phyloP scores from a whole-genome alignment of 2,329 filamentous ascomycete genomes.

The Septoria linicola region DNA sequence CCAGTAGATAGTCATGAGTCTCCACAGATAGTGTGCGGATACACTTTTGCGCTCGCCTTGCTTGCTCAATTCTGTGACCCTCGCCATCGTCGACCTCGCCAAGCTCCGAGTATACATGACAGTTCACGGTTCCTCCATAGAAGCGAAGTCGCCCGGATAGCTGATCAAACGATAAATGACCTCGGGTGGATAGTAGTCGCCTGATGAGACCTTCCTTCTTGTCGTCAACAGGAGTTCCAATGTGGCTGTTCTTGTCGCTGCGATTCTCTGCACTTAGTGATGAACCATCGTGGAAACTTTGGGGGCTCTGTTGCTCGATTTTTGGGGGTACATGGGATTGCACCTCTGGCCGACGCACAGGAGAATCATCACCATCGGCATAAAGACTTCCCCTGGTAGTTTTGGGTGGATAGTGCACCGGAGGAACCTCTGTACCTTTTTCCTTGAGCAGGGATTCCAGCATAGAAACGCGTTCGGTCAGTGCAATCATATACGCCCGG shows the following conservation, averaged over 20 bases:
- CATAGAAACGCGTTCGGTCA: constrained; percentile 29
- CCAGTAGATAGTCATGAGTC: constrained; percentile 32
- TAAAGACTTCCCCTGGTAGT: constrained; percentile 27
- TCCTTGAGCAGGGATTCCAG: constrained; percentile 30
- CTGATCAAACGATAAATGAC: constrained; percentile 32
- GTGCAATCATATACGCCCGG: constrained; percentile 29
- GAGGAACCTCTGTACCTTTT: constrained; percentile 24
- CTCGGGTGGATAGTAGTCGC: constrained; percentile 28
- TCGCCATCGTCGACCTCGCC: constrained; percentile 20
- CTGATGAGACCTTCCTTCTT: constrained; percentile 29
- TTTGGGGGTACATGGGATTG: constrained; percentile 8
- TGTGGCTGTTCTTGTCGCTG: constrained; percentile 15
- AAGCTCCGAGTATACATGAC: constrained; percentile 29
- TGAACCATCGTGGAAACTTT: constrained; percentile 17
- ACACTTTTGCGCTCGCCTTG: constrained; percentile 27
- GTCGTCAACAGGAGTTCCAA: constrained; percentile 26
- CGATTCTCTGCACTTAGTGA: constrained; percentile 17
- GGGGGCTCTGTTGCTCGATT: constrained; percentile 23
- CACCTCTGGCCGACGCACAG: constrained; percentile 9
- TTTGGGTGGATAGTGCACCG: constrained; percentile 30
- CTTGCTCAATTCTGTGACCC: constrained; percentile 22
- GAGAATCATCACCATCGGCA: constrained; percentile 27
- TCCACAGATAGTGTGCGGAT: constrained; percentile 27
- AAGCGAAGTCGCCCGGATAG: constrained; percentile 28
- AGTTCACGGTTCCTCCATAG: constrained; percentile 32